Evolutionary conservation across 225 moss, liverwort and hornwort genomes (phyloP).

Genomic region (Bryoerythrophyllum caledonicum): DNA sequence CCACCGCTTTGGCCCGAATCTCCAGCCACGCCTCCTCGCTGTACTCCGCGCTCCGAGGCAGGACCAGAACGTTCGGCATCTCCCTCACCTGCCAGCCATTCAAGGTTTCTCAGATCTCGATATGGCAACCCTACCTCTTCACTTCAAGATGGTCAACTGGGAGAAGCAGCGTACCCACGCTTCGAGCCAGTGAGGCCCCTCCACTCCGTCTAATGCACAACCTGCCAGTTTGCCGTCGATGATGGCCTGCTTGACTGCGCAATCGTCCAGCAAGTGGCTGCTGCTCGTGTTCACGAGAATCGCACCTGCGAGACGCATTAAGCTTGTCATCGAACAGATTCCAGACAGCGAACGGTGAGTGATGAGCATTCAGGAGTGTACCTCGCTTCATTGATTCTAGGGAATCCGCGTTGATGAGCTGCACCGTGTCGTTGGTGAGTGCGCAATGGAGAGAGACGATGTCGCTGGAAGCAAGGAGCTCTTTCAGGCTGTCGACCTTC

Average conservation of each 20-base stretch:
- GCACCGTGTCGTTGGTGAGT: conserved; percentile 70
- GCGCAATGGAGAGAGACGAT: conserved; percentile 75
- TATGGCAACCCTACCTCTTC: neutral
- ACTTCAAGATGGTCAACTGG: neutral
- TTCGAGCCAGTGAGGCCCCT: conserved; percentile 87
- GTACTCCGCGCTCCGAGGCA: conserved; percentile 82
- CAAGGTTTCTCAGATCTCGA: neutral
- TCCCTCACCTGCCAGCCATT: conserved; percentile 59
- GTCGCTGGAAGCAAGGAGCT: conserved; percentile 72
- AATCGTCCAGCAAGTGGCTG: conserved; percentile 82
- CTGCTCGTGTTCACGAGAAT: conserved; percentile 78
- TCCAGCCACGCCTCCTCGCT: conserved; percentile 89
- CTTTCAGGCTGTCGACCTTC: conserved; percentile 57
- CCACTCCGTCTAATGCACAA: conserved; percentile 80
- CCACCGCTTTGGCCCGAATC: conserved; percentile 70
- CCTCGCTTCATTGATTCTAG: conserved; percentile 69
- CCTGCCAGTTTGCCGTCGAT: conserved; percentile 72
- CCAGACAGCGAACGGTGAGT: neutral
- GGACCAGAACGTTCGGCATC: conserved; percentile 74
- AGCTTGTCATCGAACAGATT: neutral
- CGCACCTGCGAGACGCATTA: conserved; percentile 50
- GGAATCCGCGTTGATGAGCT: conserved; percentile 65
- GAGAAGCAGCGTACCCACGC: conserved; percentile 61
- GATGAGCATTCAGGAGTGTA: conserved; percentile 13
- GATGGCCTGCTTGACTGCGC: conserved; percentile 75